Conservation (phyloP, 2,329 filamentous ascomycete species). For the Leptographium galeiforme region DNA sequence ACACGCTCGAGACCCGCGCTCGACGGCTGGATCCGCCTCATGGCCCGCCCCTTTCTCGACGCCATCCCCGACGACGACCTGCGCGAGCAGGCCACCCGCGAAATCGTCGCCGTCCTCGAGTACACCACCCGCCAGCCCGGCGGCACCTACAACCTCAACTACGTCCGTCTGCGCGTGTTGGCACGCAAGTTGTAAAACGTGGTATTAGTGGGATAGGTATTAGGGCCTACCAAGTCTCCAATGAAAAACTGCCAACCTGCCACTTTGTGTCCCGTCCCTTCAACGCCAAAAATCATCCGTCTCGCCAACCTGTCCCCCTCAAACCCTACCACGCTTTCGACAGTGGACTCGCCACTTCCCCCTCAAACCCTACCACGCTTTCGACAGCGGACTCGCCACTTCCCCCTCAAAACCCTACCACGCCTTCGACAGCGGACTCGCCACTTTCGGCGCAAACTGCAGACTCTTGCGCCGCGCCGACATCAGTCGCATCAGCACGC, state of each 20-base stretch:
- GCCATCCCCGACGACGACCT: constrained; percentile 27
- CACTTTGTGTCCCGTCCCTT: too few species aligned
- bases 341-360: constrained; percentile 46
- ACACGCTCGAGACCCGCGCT: constrained; percentile 31
- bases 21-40: constrained; percentile 52
- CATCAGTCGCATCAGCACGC: constrained; percentile 49
- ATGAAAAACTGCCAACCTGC: background rate
- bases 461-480: constrained; percentile 63
- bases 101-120: constrained; percentile 41
- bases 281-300: too few species aligned
- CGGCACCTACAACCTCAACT: constrained; percentile 42
- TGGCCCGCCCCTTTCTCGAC: constrained; percentile 47
- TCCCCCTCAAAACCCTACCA: constrained; percentile 22
- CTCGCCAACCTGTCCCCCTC: too few species aligned
- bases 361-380: constrained; percentile 27
- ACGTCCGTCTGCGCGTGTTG: constrained; percentile 28
- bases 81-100: constrained; percentile 38
- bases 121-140: constrained; percentile 39
- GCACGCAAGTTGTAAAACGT: constrained; percentile 11
- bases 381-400: constrained; percentile 52
- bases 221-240: too few species aligned
- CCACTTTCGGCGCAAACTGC: constrained; percentile 63
- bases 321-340: constrained; percentile 35
- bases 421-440: constrained; percentile 52
- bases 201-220: too few species aligned